Evolutionary conservation across 1,139 yeast species (phyloP).

Genomic region (Nakaseomyces delphensis): DNA sequence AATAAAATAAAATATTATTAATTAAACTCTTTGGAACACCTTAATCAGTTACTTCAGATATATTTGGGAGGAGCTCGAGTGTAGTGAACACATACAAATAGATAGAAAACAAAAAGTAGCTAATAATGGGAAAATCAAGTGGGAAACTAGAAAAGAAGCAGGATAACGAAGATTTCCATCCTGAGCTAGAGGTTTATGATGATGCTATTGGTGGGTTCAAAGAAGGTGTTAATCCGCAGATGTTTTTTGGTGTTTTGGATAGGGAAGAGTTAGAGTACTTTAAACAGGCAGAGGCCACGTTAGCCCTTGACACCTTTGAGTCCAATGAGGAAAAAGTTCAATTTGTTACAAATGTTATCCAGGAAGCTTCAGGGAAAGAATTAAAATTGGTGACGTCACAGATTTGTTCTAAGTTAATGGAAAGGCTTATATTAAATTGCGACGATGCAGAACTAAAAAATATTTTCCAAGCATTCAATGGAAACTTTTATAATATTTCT

Average conservation of each 20-base stretch:
- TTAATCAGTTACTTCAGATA: too few species aligned
- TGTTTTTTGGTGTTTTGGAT: constrained; percentile 82
- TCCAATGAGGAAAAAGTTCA: constrained; percentile 62
- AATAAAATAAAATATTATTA: too few species aligned
- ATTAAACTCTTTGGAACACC: too few species aligned
- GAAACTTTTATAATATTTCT: constrained; percentile 66
- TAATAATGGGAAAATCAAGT: constrained; percentile 40
- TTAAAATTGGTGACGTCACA: constrained; percentile 88
- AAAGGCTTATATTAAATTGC: constrained; percentile 66
- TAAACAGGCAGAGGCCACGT: constrained; percentile 81
- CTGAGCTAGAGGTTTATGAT: constrained; percentile 9
- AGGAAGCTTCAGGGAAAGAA: constrained; percentile 85
- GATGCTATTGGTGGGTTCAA: neutral
- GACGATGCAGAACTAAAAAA: constrained; percentile 55
- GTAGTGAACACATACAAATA: neutral
- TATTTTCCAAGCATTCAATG: constrained; percentile 58
- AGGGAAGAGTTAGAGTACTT: constrained; percentile 79
- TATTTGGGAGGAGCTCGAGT: too few species aligned
- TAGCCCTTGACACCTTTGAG: constrained; percentile 73
- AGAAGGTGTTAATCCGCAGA: constrained; percentile 29
- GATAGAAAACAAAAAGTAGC: neutral
- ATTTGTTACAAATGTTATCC: constrained; percentile 68
- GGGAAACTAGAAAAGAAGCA: constrained; percentile 53
- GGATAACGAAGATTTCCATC: constrained; percentile 24
- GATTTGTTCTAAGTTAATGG: constrained; percentile 87